Base-by-base conservation (phyloP, 768 basidiomycete species). In the Leccinum truebloodii region DNA sequence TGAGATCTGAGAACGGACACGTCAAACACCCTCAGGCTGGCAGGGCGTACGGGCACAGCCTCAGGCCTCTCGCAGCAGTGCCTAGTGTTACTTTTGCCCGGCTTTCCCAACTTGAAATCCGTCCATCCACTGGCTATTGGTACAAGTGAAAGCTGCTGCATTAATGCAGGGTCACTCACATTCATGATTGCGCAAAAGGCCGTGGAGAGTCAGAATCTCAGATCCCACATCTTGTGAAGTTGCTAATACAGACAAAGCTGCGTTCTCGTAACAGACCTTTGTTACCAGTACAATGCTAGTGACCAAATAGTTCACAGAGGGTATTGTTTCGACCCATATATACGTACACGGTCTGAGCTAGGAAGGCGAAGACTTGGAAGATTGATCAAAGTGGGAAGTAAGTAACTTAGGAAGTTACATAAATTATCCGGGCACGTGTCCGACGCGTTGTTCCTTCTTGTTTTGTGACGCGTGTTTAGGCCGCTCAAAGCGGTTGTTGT, bases 361-460 rank as follows among this genome's bases (percentile, higher is more conserved):
- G 13, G 10, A 26, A 26, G 24, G 49, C 49, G 16, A 22, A 26
- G 14, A 16, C 49, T 24, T 16, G 16, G 49, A 50, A 50, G 49
- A 22, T 48, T 57, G 44, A 30, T 46, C 34, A 34, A 39, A 39
- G 37, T 18, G 37, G 7, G 37, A 39, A 30, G 30, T 30, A 30
- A 30, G 30, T 30, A 30, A 30, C 30, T 30, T 30, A 9, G 30
- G 30, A 30, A 41, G 41, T 41, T 41, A 41, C 12, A 54, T 20
- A 16, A 13, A n/a, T 52, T 18, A 3, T 28, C 9, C 2, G 26
- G 39, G 50, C 67, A 68, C 67, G 68, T 69, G 67, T 37, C 52
- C 6, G 48, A 52, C 60, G 54, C 58, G 69, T 63, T 28, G 7
- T 37, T 57, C 34, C 13, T 39, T 61, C 37, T 53, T 55, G 54